phyloP scores from a whole-genome alignment of 1,284 basidiomycete genomes.

The Puccinia sorghi region DNA sequence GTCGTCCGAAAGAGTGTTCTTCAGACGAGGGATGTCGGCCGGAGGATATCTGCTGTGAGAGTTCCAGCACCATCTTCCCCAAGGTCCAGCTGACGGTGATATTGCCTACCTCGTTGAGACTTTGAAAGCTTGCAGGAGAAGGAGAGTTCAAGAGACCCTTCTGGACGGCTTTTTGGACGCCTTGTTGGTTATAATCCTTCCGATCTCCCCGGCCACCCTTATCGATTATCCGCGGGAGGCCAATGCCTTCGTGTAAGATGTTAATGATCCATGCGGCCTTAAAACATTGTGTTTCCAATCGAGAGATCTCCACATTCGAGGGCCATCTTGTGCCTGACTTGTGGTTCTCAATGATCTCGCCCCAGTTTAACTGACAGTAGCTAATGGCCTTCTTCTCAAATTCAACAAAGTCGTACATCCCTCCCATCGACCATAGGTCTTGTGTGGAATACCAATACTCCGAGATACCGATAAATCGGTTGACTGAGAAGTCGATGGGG shows the following conservation, averaged over 20 bases:
- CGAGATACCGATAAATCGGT: slow-evolving; percentile 82
- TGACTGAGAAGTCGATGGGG: slow-evolving; percentile 60
- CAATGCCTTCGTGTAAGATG: slow-evolving; percentile 92
- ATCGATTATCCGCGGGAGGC: slow-evolving; percentile 86
- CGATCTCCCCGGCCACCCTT: slow-evolving; percentile 68
- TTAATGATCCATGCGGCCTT: slow-evolving; percentile 98
- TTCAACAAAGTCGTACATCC: slow-evolving; percentile 90
- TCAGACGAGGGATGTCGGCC: background rate
- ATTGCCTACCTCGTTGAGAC: slow-evolving; percentile 83
- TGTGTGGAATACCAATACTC: slow-evolving; percentile 99
- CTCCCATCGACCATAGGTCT: slow-evolving; percentile 76
- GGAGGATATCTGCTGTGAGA: slow-evolving; percentile 57
- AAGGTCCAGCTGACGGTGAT: slow-evolving; percentile 97
- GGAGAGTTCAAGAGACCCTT: slow-evolving; percentile 51
- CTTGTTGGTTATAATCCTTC: slow-evolving; percentile 62
- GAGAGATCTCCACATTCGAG: slow-evolving; percentile 69
- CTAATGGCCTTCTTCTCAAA: slow-evolving; percentile 88
- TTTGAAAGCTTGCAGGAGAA: slow-evolving; percentile 74
- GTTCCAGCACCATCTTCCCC: slow-evolving; percentile 97
- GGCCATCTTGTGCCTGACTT: slow-evolving; percentile 61
- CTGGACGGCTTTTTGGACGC: slow-evolving; percentile 71
- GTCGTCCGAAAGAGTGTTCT: background rate
- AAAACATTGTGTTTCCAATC: slow-evolving; percentile 97
- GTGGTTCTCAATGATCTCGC: slow-evolving; percentile 68
- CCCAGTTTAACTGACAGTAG: slow-evolving; percentile 82